Base-by-base conservation (phyloP, 805 yeast species). In the Myxozyma neotropica region DNA sequence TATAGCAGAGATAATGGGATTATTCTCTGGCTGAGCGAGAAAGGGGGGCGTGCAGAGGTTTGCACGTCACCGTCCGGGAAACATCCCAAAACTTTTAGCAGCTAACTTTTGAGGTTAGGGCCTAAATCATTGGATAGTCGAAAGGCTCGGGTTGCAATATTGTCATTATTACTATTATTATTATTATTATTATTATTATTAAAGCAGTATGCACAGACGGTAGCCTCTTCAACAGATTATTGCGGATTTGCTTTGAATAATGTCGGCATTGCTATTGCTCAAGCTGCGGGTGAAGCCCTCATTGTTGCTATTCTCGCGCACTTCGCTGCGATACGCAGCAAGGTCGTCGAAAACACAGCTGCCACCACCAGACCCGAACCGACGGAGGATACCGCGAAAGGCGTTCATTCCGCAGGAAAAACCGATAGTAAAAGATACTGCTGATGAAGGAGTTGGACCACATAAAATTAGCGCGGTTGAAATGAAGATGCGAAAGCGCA, bases 401-500 rank as follows among this genome's bases (percentile, higher is more conserved):
- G 35, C 53, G 24, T 35, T 15, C n/a, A 38, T 40, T 29, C 54
- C 48, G 4, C 39, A 26, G 15, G 38, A 17, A 24, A 27, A 13
- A n/a, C n/a, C 48, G 5, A 29, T 36, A 19, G 47, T 31, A 27
- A 17, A 48, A 26, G 45, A 48, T 12, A 29, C 23, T 19, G 6
- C 39, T 17, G n/a, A 8, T 21, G 29, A 46, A 24, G 44, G 44
- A 15, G 36, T 48, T 48, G 53, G 53, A 26, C 24, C 29, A 8
- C 17, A 52, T 24, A 35, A 36, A 15, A 42, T 55, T 7, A 50
- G 49, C 38, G 44, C 40, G 5, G 43, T 19, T 7, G 62, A 61
- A 42, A 4, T 58, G 42, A 39, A 47, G 39, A 29, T 24, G 23
- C 63, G 65, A 23, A 38, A 50, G 51, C 59, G 67, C 19, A 61